Evolutionary conservation across 2,329 filamentous ascomycete species (phyloP).

Genomic region (Beauveria brongniartii): DNA sequence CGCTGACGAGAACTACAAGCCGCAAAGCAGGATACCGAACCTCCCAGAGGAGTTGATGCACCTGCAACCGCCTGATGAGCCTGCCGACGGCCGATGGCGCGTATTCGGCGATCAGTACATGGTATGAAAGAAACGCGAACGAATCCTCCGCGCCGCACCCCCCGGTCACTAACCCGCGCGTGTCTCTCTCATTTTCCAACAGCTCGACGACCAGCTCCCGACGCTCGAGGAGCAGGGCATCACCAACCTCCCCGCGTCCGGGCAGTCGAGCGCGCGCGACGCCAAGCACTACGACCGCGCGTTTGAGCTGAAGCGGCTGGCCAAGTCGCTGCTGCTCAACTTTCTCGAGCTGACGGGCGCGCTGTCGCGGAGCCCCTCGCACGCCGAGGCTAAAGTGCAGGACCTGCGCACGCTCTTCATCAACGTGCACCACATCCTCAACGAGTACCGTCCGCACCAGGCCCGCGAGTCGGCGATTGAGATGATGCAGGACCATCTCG

Average conservation of each 20-base stretch:
- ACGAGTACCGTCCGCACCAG: conserved; percentile 90
- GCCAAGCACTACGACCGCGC: conserved; percentile 54
- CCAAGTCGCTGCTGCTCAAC: conserved; percentile 79
- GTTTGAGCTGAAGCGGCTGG: conserved; percentile 64
- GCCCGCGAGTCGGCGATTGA: conserved; percentile 79
- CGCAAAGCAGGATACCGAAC: conserved; percentile 33
- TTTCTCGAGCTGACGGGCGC: conserved; percentile 74
- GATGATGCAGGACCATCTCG: conserved; percentile 79
- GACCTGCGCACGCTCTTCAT: conserved; percentile 77
- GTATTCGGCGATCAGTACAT: conserved; percentile 64
- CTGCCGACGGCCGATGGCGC: conserved; percentile 60
- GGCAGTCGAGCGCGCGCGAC: conserved; percentile 34
- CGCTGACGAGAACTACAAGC: conserved; percentile 18
- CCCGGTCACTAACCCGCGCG: neutral
- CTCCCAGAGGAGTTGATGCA: conserved; percentile 65
- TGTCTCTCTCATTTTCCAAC: neutral
- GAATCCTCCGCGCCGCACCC: neutral
- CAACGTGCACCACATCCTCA: conserved; percentile 89
- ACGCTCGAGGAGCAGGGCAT: conserved; percentile 64
- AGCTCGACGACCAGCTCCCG: conserved; percentile 55
- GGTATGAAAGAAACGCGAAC: conserved; percentile 23
- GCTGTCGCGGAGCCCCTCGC: conserved; percentile 21
- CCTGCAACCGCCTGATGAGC: conserved; percentile 74
- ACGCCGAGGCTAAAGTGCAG: conserved; percentile 62
- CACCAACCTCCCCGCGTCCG: conserved; percentile 49